Conservation (phyloP, 257 asterid species). For the Scutellaria baicalensis region DNA sequence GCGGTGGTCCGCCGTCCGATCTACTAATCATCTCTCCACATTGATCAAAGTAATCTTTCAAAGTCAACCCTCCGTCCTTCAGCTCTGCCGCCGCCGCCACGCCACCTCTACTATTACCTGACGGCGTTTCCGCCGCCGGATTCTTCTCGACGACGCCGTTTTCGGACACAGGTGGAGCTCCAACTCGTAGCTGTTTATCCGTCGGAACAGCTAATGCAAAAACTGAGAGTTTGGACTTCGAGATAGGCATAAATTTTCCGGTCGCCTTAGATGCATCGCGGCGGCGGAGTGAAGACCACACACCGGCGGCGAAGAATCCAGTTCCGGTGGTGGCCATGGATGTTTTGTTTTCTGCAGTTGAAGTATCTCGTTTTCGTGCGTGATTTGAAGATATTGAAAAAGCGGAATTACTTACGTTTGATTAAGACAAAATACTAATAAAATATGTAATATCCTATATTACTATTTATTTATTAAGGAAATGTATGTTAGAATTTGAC, state of each 20-base stretch:
- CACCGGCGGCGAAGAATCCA: constrained; percentile 7
- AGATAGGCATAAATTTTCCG: background rate
- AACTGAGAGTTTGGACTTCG: constrained; percentile 9
- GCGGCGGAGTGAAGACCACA: constrained; percentile 4
- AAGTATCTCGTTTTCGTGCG: background rate
- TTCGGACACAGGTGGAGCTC: constrained; percentile 7
- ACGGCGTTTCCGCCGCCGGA: background rate
- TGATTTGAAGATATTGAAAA: background rate
- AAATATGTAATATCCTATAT: no score
- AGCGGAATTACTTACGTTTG: no score
- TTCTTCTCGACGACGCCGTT: constrained; percentile 14
- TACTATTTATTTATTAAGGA: no score
- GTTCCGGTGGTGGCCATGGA: constrained; percentile 31
- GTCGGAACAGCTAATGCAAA: constrained; percentile 15
- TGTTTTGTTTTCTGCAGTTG: background rate
- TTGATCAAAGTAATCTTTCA: constrained; percentile 45
- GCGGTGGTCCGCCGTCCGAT: constrained; percentile 69
- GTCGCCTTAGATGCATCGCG: background rate
- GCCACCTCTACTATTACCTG: background rate
- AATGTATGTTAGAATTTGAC: no score
- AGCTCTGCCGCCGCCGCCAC: constrained; percentile 6
- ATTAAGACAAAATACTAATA: no score
- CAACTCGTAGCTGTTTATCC: background rate
- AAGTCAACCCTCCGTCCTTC: constrained; percentile 12
- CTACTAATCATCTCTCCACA: constrained; percentile 31